phyloP scores from a whole-genome alignment of 2,329 filamentous ascomycete genomes.

The Penicillium sp. region DNA sequence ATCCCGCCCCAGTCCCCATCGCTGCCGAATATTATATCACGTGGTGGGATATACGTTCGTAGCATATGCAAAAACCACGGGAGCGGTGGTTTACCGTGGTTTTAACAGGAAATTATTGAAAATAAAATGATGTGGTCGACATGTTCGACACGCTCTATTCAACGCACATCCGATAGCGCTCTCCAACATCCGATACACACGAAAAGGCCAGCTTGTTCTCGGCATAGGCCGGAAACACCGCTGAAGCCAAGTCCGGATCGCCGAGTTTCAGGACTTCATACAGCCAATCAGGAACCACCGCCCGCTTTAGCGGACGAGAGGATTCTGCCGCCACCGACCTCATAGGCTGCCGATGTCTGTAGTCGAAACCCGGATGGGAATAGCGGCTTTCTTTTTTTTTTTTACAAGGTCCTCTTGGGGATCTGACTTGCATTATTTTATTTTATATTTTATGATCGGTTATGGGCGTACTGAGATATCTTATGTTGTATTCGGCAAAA shows the following conservation, averaged over 20 bases:
- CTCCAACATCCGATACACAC: background rate
- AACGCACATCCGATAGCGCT: background rate
- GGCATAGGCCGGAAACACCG: slow-evolving; percentile 24
- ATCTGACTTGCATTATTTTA: slow-evolving; percentile 2
- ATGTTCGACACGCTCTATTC: background rate
- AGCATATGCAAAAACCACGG: no score
- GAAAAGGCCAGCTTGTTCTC: slow-evolving; percentile 2
- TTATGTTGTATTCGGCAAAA: background rate
- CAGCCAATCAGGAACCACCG: slow-evolving; percentile 23
- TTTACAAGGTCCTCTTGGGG: slow-evolving; percentile 16
- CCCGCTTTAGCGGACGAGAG: slow-evolving; percentile 17
- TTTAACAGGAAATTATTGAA: background rate
- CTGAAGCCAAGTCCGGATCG: slow-evolving; percentile 25
- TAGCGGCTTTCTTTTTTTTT: background rate
- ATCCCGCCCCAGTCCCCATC: slow-evolving; percentile 11
- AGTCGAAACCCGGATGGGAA: slow-evolving; percentile 8
- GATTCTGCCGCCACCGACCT: slow-evolving; percentile 30
- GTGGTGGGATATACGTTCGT: background rate
- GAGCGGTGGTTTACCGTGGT: background rate
- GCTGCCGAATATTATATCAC: slow-evolving; percentile 15
- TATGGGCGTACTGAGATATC: background rate
- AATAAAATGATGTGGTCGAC: background rate
- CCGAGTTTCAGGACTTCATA: slow-evolving; percentile 26
- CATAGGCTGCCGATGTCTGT: slow-evolving; percentile 21
- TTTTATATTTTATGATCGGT: background rate